A percentile compares a stretch with the other conserved stretches of the same genome.
Conservation (phyloP, 169 alveolate species). For the Eimeria praecox region DNA sequence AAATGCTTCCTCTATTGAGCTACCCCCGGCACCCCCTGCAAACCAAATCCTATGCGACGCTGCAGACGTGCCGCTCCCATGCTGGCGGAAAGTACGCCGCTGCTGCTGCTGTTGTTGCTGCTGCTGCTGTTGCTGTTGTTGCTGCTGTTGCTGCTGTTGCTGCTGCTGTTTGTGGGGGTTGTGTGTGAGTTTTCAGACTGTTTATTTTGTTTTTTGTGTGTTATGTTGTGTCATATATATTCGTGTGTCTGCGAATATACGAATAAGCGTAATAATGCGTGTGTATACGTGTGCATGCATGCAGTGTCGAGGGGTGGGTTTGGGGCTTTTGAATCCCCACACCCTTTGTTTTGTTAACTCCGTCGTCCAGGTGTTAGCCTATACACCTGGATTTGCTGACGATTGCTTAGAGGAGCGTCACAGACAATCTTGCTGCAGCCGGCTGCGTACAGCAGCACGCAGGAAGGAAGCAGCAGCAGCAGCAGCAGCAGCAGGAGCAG, state of each 20-base stretch:
- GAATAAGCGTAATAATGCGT: too few species aligned
- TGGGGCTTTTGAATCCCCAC: constrained; percentile 76
- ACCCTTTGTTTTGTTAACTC: constrained; percentile 76
- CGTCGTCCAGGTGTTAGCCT: constrained; percentile 78
- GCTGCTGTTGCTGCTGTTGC: not conserved
- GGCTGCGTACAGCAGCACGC: constrained; percentile 27
- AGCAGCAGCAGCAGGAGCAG: not conserved
- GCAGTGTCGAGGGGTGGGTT: constrained; percentile 43
- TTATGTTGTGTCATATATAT: too few species aligned
- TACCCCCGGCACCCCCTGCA: constrained; percentile 44
- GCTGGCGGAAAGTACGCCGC: constrained; percentile 52
- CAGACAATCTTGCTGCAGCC: constrained; percentile 33
- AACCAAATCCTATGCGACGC: constrained; percentile 11
- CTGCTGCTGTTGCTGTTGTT: not conserved
- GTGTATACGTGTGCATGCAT: not conserved
- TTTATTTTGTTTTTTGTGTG: too few species aligned
- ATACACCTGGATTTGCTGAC: constrained; percentile 79
- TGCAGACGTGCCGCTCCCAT: constrained; percentile 67
- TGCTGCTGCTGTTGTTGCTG: not conserved
- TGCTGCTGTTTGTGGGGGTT: not conserved
- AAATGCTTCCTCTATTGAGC: not conserved
- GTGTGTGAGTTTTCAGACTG: too few species aligned
- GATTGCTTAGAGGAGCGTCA: constrained; percentile 65
- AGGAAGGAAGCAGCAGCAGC: constrained; percentile 46
- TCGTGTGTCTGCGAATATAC: not conserved